phyloP scores from a whole-genome alignment of 148 eudicot species.

The Rhododendron henanense region DNA sequence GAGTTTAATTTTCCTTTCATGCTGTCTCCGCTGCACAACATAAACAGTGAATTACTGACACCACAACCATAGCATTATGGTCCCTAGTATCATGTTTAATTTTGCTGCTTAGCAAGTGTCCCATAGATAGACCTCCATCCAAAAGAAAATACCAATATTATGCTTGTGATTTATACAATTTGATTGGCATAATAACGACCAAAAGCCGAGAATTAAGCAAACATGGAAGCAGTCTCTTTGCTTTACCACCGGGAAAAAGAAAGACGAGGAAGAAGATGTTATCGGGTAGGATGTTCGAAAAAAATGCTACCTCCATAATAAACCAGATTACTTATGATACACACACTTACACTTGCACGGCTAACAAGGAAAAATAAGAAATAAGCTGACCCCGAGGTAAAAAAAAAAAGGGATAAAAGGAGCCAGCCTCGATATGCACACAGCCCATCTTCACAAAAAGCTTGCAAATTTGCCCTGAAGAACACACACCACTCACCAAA shows the following conservation, averaged over 20 bases:
- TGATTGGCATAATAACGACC: neutral
- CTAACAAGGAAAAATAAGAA: slow-evolving; percentile 13
- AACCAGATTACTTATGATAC: slow-evolving; percentile 28
- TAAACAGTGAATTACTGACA: neutral
- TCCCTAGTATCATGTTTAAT: neutral
- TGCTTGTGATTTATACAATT: neutral
- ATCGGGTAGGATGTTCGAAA: neutral
- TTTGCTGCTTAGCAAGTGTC: neutral
- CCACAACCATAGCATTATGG: neutral
- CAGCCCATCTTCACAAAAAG: neutral
- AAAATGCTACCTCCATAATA: neutral
- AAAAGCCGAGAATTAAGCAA: neutral
- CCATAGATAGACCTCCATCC: neutral
- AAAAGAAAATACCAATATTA: neutral
- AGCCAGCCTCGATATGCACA: slow-evolving; percentile 18
- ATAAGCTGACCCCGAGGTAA: slow-evolving; percentile 1
- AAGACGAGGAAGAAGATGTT: neutral
- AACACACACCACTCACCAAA: neutral
- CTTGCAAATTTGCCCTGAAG: neutral
- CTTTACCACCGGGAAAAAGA: neutral
- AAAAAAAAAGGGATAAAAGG: neutral
- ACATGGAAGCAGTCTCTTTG: neutral
- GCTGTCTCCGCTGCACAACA: neutral
- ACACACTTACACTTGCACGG: slow-evolving; percentile 18
- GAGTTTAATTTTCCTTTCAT: neutral